phyloP scores from a whole-genome alignment of 75 land plant species.

The Cunninghamia lanceolata region DNA sequence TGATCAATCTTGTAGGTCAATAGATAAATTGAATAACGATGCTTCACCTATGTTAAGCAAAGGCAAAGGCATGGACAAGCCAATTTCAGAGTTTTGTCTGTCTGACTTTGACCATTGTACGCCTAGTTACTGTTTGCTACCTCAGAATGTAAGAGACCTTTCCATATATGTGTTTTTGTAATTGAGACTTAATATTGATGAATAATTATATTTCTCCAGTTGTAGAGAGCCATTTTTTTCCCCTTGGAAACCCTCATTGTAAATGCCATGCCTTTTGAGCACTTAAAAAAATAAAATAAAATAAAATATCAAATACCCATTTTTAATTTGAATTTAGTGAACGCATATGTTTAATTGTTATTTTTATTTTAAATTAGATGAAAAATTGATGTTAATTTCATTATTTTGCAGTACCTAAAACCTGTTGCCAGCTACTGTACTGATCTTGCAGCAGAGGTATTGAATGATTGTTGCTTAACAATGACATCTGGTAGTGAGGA shows the following conservation, averaged over 20 bases:
- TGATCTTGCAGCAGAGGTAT: conserved; percentile 47
- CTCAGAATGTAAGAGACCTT: conserved; percentile 54
- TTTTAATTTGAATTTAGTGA: not conserved
- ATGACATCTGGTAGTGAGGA: conserved; percentile 83
- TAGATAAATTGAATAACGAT: conserved; percentile 22
- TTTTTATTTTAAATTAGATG: not conserved
- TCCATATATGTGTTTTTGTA: not conserved
- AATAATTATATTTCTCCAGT: not conserved
- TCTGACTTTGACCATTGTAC: conserved; percentile 84
- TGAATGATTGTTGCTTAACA: conserved; percentile 72
- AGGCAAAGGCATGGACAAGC: conserved; percentile 65
- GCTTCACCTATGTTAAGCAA: conserved; percentile 40
- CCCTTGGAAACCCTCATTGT: not conserved
- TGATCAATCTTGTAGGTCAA: not conserved
- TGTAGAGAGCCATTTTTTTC: not conserved
- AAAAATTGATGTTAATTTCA: not conserved
- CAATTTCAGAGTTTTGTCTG: conserved; percentile 88
- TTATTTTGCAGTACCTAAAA: conserved; percentile 53
- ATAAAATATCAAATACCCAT: not conserved
- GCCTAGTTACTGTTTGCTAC: conserved; percentile 91
- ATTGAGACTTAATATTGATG: not conserved
- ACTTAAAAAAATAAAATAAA: not conserved
- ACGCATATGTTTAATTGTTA: not conserved
- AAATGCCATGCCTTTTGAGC: not conserved
- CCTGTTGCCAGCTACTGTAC: conserved; percentile 62